Base-by-base conservation (phyloP, 176 grass and related monocot species). In the Cymbopogon citratus region DNA sequence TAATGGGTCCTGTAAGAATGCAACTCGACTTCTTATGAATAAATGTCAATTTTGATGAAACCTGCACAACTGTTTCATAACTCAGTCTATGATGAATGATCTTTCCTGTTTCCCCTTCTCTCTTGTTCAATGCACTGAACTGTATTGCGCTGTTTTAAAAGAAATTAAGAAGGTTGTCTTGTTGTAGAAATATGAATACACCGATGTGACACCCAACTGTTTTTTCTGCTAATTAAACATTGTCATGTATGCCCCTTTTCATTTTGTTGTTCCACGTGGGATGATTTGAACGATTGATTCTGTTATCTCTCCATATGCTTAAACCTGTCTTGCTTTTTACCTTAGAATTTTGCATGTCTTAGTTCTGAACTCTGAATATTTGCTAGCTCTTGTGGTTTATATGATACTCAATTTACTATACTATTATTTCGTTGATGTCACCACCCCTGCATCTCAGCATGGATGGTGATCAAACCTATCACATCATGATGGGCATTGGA, bases 171-270 rank as follows among this genome's bases (percentile, higher is more conserved):
- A 54, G 49, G 21, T 16, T 81, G 33, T 34, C 51, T 54, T 81
- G 12, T 28, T 70, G 40, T 75, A 81, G 19, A 69, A 70, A 71
- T 76, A 63, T 64, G 54, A 89, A 71, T 57, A 43, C 7, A 16
- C n/a, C 9, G 82, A 85, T 41, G 75, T 77, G 82, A 77, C 82
- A 77, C 57, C 65, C 56, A 89, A 85, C 87, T 85, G 34, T 26
- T 89, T 89, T 89, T 81, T 27, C 38, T 80, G 87, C 76, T 85
- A 76, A 64, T 89, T 43, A 85, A 84, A 76, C 57, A 64, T n/a
- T 60, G 15, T 27, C 31, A 56, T 44, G 51, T 76, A 27, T 67
- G 77, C 25, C 63, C 29, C 34, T 74, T 28, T 89, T 51, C 26
- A 71, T 63, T 71, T 23, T 19, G 24, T 19, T 31, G 5, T 31